Base-by-base conservation (phyloP, 2,329 filamentous ascomycete genomes). In the Tolypocladium capitatum region DNA sequence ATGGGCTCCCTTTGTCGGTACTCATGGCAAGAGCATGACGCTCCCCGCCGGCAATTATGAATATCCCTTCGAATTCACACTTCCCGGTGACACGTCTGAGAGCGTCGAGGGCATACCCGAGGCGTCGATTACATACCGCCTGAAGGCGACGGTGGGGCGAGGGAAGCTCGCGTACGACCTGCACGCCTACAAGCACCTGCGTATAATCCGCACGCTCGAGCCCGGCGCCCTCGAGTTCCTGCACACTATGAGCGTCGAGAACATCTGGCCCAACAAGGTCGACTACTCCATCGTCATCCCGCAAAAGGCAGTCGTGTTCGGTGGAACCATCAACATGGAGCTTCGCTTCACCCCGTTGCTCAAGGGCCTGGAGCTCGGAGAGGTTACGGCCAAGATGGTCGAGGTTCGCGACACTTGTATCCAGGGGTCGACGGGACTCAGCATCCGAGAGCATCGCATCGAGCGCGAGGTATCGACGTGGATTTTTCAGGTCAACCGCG, bases 231-330 rank as follows among this genome's bases (percentile, higher is more conserved):
- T 90, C 49, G 86, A 91, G 61, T 76, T 90, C 52, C 75, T 85
- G 34, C 85, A 97, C 65, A 84, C 88, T 43, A 92, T 96, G 87
- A 87, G 86, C 53, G 90, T 97, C 53, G 90, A 96, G 66, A 96
- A 96, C 60, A 85, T 94, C 53, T 98, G 92, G 92, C 86, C 89
- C 6, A 92, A 95, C 70, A 98, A 98, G 72, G 79, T 97, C 57
- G 87, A 94, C 63, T 98, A 98, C 68, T 91, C 88, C 30, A 89
- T 98, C 53, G 81, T 87, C 49, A 86, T 94, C 11, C 91, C 92
- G 0, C 90, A 88, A 59, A 96, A 96, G 69, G 92, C 92, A 2
- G 84, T 95, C 47, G 85, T 95, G 18, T 94, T 96, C 58, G 92
- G 92, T 45, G 94, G 87, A n/a, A 76, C 76, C 21, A 81, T 97